Evolutionary conservation across 1,139 yeast genomes (phyloP).

Genomic region (Blastobotrys arbuscula): DNA sequence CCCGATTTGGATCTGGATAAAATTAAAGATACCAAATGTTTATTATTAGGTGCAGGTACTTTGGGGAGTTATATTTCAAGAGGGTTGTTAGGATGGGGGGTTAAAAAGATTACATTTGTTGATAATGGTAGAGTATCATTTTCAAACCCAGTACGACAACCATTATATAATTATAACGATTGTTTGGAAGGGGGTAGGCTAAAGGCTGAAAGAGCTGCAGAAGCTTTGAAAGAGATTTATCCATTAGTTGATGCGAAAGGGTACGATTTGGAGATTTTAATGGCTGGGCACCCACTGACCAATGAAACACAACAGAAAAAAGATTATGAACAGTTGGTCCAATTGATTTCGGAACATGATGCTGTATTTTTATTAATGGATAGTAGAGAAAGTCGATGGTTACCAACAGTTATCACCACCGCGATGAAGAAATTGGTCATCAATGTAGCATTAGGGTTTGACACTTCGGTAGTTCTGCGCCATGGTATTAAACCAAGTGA

Average conservation of each 20-base stretch:
- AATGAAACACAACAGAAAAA: slow-evolving; percentile 45
- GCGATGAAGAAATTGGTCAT: slow-evolving; percentile 66
- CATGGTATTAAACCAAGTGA: slow-evolving; percentile 52
- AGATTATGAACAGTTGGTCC: slow-evolving; percentile 48
- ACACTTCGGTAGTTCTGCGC: slow-evolving; percentile 85
- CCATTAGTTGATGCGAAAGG: slow-evolving; percentile 73
- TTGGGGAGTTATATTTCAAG: slow-evolving; percentile 89
- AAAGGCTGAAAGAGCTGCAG: slow-evolving; percentile 77
- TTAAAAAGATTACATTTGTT: slow-evolving; percentile 73
- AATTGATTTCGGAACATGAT: slow-evolving; percentile 65
- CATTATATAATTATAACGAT: slow-evolving; percentile 72
- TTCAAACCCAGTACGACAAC: slow-evolving; percentile 94
- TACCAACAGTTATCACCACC: slow-evolving; percentile 78
- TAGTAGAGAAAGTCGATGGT: slow-evolving; percentile 93
- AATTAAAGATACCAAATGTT: slow-evolving; percentile 54
- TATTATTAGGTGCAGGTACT: slow-evolving; percentile 94
- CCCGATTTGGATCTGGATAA: slow-evolving; percentile 70
- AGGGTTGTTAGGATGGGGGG: slow-evolving; percentile 91
- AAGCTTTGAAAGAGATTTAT: slow-evolving; percentile 60
- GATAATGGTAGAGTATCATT: slow-evolving; percentile 86
- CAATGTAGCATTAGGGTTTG: slow-evolving; percentile 94
- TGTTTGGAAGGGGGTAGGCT: slow-evolving; percentile 64
- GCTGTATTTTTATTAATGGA: slow-evolving; percentile 79
- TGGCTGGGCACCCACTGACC: slow-evolving; percentile 86
- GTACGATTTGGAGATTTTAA: slow-evolving; percentile 67